Conservation (phyloP, 2,329 filamentous ascomycete genomes). For the Penicillium sp. region DNA sequence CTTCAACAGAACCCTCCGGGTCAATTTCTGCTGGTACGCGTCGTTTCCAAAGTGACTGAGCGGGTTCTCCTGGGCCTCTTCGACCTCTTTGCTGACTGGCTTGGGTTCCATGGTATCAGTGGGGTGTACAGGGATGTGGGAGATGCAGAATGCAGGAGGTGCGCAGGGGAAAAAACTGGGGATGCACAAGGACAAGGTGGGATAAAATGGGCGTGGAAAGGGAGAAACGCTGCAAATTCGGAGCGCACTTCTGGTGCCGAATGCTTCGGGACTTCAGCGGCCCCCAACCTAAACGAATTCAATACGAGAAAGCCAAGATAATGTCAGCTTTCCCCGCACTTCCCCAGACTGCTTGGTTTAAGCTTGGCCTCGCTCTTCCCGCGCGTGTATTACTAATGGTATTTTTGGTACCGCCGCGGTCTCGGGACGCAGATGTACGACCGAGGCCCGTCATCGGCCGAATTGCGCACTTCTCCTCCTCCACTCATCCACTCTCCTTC, state of each 20-base stretch:
- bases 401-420: background rate
- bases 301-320: background rate
- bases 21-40: slow-evolving; percentile 35
- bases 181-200: too few relatives aligned
- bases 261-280: background rate
- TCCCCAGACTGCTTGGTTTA: background rate
- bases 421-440: background rate
- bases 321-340: slow-evolving; percentile 2
- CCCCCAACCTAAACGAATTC: background rate
- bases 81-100: slow-evolving; percentile 22
- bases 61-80: slow-evolving; percentile 23
- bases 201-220: too few relatives aligned
- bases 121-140: background rate
- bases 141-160: background rate
- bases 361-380: slow-evolving; percentile 5
- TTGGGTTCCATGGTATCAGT: slow-evolving; percentile 26
- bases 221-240: background rate
- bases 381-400: background rate
- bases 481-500: background rate
- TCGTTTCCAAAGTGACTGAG: slow-evolving; percentile 19
- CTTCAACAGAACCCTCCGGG: slow-evolving; percentile 56
- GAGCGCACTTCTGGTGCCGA: background rate
- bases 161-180: background rate
- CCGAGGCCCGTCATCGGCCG: too few relatives aligned
- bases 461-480: background rate